Evolutionary conservation across 2,329 filamentous ascomycete genomes (phyloP).

Genomic region (Penicillium polonicum): DNA sequence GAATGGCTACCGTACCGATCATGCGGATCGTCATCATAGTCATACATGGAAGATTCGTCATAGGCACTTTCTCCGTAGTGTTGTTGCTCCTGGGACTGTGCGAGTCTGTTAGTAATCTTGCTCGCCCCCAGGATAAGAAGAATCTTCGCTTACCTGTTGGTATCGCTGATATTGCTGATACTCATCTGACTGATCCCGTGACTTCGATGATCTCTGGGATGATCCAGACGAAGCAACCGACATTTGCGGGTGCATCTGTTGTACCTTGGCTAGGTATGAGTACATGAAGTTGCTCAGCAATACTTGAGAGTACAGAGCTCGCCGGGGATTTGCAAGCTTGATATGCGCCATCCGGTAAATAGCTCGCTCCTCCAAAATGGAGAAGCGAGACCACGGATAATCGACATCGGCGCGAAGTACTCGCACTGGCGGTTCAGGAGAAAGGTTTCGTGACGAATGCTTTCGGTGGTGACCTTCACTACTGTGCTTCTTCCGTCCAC

Average conservation of each 20-base stretch:
- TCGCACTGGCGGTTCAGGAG: constrained; percentile 75
- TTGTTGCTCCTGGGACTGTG: constrained; percentile 26
- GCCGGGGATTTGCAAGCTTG: constrained; percentile 94
- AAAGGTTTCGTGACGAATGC: constrained; percentile 68
- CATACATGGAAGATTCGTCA: constrained; percentile 54
- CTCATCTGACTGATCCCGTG: constrained; percentile 43
- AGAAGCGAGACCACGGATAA: constrained; percentile 94
- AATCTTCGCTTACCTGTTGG: constrained; percentile 42
- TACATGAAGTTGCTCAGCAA: constrained; percentile 99
- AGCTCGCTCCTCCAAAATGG: constrained; percentile 89
- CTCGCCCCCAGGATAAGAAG: background rate
- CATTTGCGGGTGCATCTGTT: constrained; percentile 97
- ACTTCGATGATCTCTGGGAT: constrained; percentile 61
- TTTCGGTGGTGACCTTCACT: constrained; percentile 74
- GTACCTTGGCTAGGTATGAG: constrained; percentile 95
- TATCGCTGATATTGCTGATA: constrained; percentile 48
- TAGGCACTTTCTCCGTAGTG: constrained; percentile 45
- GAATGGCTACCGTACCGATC: constrained; percentile 40
- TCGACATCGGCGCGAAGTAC: constrained; percentile 82
- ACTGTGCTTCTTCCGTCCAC: constrained; percentile 81
- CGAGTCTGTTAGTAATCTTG: constrained; percentile 5
- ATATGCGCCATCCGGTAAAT: constrained; percentile 99
- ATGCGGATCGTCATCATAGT: constrained; percentile 48
- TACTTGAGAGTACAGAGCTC: constrained; percentile 89
- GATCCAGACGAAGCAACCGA: constrained; percentile 78